Percentiles rank a stretch among this genome's conserved stretches.
Conservation (phyloP, 176 grass and related monocot genomes). For the Aechmea fasciata region DNA sequence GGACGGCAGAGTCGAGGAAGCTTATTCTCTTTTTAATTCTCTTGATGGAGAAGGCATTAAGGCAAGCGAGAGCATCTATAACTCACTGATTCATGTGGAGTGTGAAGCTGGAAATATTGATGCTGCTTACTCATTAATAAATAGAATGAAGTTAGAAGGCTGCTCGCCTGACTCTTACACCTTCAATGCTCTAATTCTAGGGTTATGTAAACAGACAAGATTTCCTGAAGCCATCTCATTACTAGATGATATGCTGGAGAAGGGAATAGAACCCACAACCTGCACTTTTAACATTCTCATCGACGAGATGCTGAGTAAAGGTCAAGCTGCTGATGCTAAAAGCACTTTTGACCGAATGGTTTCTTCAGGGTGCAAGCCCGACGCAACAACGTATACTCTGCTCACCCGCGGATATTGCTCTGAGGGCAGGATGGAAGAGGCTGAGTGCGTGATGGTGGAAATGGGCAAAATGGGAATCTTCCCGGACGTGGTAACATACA, state of each 20-base stretch:
- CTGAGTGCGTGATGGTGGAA: conserved; percentile 7
- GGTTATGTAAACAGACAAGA: conserved; percentile 19
- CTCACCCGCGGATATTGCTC: not conserved
- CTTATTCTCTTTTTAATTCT: conserved; percentile 9
- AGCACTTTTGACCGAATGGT: conserved; percentile 9
- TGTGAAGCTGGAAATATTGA: conserved; percentile 29
- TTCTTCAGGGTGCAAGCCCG: conserved; percentile 11
- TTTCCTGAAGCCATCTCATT: conserved; percentile 9
- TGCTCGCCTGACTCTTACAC: conserved; percentile 21
- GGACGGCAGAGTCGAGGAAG: conserved; percentile 6
- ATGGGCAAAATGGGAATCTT: conserved; percentile 8
- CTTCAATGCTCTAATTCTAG: conserved; percentile 18
- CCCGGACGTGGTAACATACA: conserved; percentile 16
- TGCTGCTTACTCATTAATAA: conserved; percentile 9
- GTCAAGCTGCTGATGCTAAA: conserved; percentile 2
- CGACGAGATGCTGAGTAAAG: conserved; percentile 15
- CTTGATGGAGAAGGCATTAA: conserved; percentile 6
- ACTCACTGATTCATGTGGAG: conserved; percentile 14
- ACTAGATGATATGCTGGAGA: conserved; percentile 28
- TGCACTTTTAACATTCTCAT: conserved; percentile 14
- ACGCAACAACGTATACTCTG: conserved; percentile 17
- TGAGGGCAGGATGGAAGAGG: conserved; percentile 15
- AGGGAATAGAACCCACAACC: conserved; percentile 11
- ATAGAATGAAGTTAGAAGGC: conserved; percentile 15
- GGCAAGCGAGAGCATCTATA: conserved; percentile 17